Evolutionary conservation across 2,329 filamentous ascomycete genomes (phyloP).

Genomic region (Triangularia verruculosa): DNA sequence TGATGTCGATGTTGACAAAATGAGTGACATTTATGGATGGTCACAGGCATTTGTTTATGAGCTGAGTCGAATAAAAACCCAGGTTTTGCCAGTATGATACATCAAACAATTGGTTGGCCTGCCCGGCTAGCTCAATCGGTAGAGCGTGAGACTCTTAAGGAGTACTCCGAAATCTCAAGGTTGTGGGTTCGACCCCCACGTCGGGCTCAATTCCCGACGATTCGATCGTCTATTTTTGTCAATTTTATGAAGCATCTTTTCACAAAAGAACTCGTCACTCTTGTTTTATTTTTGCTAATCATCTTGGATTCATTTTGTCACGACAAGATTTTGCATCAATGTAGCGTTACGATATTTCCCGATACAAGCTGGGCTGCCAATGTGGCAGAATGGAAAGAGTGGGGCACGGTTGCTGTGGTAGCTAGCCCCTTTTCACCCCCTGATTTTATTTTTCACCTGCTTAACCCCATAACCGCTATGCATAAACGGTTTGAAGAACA

Average conservation of each 20-base stretch:
- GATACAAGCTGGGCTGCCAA: too few relatives aligned
- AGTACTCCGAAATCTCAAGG: slow-evolving; percentile 22
- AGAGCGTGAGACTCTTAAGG: slow-evolving; percentile 70
- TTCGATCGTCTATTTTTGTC: neutral
- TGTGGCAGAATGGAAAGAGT: neutral
- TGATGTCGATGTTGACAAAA: too few relatives aligned
- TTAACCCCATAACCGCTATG: neutral
- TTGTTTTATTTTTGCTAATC: too few relatives aligned
- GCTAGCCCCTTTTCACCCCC: neutral
- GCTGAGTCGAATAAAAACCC: too few relatives aligned
- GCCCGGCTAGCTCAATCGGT: slow-evolving; percentile 67
- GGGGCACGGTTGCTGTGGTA: neutral
- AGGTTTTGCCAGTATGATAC: neutral
- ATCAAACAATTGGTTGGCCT: neutral
- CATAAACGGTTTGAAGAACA: too few relatives aligned
- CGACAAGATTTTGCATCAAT: too few relatives aligned
- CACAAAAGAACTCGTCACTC: too few relatives aligned
- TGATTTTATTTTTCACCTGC: neutral
- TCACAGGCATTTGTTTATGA: too few relatives aligned
- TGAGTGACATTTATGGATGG: too few relatives aligned
- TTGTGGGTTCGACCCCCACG: slow-evolving; percentile 24
- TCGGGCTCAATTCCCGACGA: slow-evolving; percentile 23
- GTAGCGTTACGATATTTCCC: too few relatives aligned
- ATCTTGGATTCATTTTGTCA: neutral
- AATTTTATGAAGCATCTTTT: neutral